Evolutionary conservation across 306 rosid genomes (phyloP).

Genomic region (Malus sylvestris): DNA sequence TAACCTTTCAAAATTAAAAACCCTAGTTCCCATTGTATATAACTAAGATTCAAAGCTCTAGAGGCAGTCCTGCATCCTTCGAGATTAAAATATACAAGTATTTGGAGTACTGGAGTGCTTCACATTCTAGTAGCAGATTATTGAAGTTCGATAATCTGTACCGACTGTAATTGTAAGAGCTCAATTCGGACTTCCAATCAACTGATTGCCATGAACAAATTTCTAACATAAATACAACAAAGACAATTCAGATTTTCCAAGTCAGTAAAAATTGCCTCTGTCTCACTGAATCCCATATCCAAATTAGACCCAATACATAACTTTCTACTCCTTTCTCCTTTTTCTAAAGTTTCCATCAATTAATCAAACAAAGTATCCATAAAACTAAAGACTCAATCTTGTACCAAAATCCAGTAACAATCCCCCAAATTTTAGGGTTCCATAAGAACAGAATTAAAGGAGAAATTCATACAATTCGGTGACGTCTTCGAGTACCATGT

Average conservation of each 20-base stretch:
- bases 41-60: background rate
- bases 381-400: background rate
- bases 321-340: background rate
- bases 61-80: background rate
- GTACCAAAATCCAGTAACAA: background rate
- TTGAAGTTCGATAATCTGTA: background rate
- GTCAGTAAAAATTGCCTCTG: background rate
- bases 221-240: background rate
- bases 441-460: background rate
- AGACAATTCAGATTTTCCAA: background rate
- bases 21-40: background rate
- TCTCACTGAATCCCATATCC: background rate
- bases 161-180: background rate
- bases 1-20: background rate
- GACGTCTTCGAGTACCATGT: conserved; percentile 98
- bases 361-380: background rate
- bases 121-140: background rate
- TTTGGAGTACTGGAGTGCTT: background rate
- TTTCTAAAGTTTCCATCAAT: background rate
- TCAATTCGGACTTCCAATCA: background rate
- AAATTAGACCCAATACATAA: background rate
- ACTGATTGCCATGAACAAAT: background rate
- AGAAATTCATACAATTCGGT: conserved; percentile 69
- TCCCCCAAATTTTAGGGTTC: conserved; percentile 14
- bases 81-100: background rate